A percentile compares a stretch with the other conserved stretches of the same genome.
Evolutionary conservation across 2,329 filamentous ascomycete genomes (phyloP).

Genomic region (Colletotrichum navitas): DNA sequence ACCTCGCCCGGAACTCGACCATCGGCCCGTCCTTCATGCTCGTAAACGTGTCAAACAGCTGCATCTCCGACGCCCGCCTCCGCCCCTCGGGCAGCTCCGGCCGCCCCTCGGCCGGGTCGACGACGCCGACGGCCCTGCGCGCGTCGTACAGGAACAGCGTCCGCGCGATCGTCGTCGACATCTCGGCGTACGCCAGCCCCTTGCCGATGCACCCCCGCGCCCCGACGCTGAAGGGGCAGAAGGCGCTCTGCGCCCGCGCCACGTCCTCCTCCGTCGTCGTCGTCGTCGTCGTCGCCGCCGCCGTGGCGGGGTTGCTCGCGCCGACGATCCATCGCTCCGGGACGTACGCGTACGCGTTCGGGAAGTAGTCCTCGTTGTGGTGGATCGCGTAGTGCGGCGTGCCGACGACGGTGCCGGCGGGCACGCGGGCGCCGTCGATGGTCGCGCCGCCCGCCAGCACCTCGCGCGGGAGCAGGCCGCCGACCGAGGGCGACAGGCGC

Average conservation of each 20-base stretch:
- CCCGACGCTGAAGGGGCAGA: conserved; percentile 80
- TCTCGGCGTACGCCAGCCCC: conserved; percentile 75
- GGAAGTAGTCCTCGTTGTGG: conserved; percentile 74
- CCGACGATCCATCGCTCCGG: conserved; percentile 76
- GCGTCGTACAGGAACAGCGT: conserved; percentile 73
- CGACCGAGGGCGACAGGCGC: conserved; percentile 72
- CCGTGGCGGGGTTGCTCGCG: conserved; percentile 50
- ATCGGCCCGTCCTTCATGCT: conserved; percentile 79
- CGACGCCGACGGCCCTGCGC: conserved; percentile 61
- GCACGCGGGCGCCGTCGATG: conserved; percentile 67
- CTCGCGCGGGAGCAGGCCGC: conserved; percentile 71
- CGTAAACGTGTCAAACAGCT: conserved; percentile 79
- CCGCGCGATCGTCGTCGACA: conserved; percentile 72
- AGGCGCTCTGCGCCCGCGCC: conserved; percentile 72
- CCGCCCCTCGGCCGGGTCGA: conserved; percentile 66
- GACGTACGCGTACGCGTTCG: conserved; percentile 67
- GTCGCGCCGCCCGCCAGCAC: conserved; percentile 67
- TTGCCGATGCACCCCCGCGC: conserved; percentile 81
- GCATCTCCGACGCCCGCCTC: conserved; percentile 71
- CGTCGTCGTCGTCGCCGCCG: conserved; percentile 49
- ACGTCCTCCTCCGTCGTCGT: conserved; percentile 64
- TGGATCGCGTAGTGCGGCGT: conserved; percentile 77
- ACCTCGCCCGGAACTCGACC: conserved; percentile 68
- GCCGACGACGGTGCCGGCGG: conserved; percentile 72
- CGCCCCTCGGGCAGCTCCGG: conserved; percentile 65